Evolutionary conservation across 148 eudicot species (phyloP), one percentile per base, ranked within the genome.

Genomic region (Rheum nobile): DNA sequence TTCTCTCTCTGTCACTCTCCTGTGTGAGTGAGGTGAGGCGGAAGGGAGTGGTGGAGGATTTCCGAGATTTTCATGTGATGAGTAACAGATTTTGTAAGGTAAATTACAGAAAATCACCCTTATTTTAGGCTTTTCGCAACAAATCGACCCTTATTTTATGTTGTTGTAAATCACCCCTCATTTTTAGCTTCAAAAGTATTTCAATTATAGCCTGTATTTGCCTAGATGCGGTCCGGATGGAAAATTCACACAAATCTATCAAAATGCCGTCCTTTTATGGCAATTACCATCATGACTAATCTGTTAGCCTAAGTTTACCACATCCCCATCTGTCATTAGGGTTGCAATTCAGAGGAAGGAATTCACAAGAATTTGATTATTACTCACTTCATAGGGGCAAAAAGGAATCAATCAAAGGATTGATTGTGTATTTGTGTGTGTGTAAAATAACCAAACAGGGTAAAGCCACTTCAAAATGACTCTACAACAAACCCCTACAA

Each of bases 331-430:
- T n/a, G n/a, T n/a, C n/a, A n/a, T n/a, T n/a, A n/a, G 12, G 16
- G 1, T 8, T 48, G 54, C 54, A 48, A 19, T 19, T 4, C 22
- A 19, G 4, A 54, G 63, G 13, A 11, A 59, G 34, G 34, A 28
- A 59, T 26, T 59, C 61, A 54, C 31, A 65, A 65, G 22, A 6
- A 17, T 65, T 31, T 31, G 38, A 14, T 65, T 65, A 65, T 65
- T 65, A 32, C 39, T 34, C 39, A 65, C 39, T 65, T 65, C 22
- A 31, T 14, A 10, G 70, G 38, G 70, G 1, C 38, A 65, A 65
- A 65, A 65, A 32, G 14, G 38, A 17, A 65, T 65, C 70, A 65
- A 65, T 65, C 70, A 31, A 65, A 57, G 65, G 26, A 65, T 65
- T 65, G 70, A 65, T 63, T 63, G 39, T 63, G 31, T 37, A 16